phyloP scores from a whole-genome alignment of 441 rosid species.

The Erodium moschatum region DNA sequence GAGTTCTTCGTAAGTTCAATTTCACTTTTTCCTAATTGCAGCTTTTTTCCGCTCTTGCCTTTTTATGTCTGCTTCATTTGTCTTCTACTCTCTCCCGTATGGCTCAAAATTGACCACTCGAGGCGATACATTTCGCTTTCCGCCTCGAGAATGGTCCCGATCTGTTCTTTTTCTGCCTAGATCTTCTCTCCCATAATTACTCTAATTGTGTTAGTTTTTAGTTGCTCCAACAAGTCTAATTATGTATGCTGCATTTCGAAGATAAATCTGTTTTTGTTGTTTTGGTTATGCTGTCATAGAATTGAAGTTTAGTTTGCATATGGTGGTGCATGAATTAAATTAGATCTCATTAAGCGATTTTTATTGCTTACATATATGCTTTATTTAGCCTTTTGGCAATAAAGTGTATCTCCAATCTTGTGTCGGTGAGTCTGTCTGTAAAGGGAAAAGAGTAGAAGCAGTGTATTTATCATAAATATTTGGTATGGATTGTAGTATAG shows the following conservation, averaged over 20 bases:
- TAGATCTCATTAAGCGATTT: background rate
- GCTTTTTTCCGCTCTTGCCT: background rate
- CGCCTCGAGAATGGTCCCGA: background rate
- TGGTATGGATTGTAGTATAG: background rate
- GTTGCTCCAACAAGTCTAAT: background rate
- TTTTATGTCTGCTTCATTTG: background rate
- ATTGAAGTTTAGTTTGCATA: background rate
- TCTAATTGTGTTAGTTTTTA: background rate
- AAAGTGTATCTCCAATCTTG: background rate
- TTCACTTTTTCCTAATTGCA: background rate
- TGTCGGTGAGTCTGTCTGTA: background rate
- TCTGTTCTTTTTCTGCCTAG: background rate
- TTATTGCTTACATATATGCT: background rate
- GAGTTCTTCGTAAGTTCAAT: background rate
- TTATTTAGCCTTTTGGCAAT: background rate
- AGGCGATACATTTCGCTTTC: background rate
- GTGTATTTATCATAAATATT: background rate
- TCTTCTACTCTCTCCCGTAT: conserved; percentile 1
- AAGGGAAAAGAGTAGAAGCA: background rate
- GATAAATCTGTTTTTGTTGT: background rate
- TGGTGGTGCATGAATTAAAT: background rate
- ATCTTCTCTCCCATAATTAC: background rate
- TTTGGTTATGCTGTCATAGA: background rate
- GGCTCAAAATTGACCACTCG: conserved; percentile 5
- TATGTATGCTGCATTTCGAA: background rate